Base-by-base conservation (phyloP, 805 yeast genomes). In the Saturnispora bothae region DNA sequence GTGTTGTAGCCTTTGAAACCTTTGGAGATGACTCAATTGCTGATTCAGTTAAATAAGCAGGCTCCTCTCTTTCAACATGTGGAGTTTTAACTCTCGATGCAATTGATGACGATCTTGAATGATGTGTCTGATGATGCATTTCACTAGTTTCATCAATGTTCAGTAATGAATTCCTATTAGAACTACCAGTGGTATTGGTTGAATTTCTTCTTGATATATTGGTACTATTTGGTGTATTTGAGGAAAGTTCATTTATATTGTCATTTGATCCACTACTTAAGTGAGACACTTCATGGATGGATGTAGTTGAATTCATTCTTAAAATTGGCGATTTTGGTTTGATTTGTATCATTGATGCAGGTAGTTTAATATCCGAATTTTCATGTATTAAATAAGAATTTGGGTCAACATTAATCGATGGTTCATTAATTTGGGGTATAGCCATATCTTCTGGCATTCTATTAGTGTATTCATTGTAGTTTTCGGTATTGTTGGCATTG, bases 271-370 rank as follows among this genome's bases (percentile, higher is more conserved):
- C 25, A 22, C 10, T 10, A 22, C 10, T 22, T 35, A 40, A 22
- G 40, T 37, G 48, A 17, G 38, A 43, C 29, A 43, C 43, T 32
- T 47, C 49, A 22, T 43, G 43, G 10, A 52, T 42, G 27, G 57
- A 54, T 18, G 58, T 45, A 5, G 60, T 46, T 5, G 61, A 53
- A 27, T 57, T 54, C 46, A 54, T 45, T 36, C 59, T 48, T 14
- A 57, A 41, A 27, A 57, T 57, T 6, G 62, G 62, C 3, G 61
- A 49, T 41, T 52, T 57, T 1, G 62, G 61, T 16, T 54, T 52
- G 43, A 57, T 43, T 21, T 50, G 44, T 4, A 51, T 53, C 62
- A 57, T 57, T 21, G 61, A 57, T 10, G 62, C 61, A 5, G 61
- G 62, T 22, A 57, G 28, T 29, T 51, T 51, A 5, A 40, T 41